phyloP scores from a whole-genome alignment of 352 stramenopile genomes.

The Blastocystis sp. region DNA sequence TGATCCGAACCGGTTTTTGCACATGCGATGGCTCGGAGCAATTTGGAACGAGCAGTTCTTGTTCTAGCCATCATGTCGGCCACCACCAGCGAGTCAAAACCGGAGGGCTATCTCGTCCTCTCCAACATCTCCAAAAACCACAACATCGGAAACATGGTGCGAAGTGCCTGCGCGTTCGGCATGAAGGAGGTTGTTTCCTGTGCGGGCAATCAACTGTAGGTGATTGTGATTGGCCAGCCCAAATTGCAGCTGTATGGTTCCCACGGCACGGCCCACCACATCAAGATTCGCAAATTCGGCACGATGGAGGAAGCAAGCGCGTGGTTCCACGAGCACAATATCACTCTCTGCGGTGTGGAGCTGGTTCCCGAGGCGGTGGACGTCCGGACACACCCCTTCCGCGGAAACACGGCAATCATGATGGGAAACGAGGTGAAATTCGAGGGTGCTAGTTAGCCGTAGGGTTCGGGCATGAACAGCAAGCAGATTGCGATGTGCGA shows the following conservation, averaged over 20 bases:
- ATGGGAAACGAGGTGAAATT: conserved; percentile 87
- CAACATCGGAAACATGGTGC: conserved; percentile 84
- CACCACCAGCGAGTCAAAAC: neutral
- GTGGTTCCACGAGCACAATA: conserved; percentile 72
- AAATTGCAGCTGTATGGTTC: conserved; percentile 72
- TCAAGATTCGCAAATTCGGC: conserved; percentile 71
- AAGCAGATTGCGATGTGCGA: conserved; percentile 87
- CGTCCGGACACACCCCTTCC: conserved; percentile 78
- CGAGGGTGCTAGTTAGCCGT: conserved; percentile 61
- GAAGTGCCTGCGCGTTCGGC: conserved; percentile 80
- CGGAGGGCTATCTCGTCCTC: conserved; percentile 78
- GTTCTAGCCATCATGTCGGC: conserved; percentile 4
- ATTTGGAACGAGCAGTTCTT: neutral
- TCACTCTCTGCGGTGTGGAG: conserved; percentile 87
- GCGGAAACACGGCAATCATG: conserved; percentile 84
- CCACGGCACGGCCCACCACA: conserved; percentile 71
- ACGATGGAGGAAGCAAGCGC: conserved; percentile 70
- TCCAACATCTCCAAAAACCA: conserved; percentile 85
- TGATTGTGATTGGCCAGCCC: conserved; percentile 72
- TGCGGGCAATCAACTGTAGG: conserved; percentile 67
- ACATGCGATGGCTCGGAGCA: neutral
- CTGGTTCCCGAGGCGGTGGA: conserved; percentile 82
- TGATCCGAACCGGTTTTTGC: neutral
- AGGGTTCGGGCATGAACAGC: conserved; percentile 84
- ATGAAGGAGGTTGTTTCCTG: conserved; percentile 80